Base-by-base conservation (phyloP, 1,284 basidiomycete genomes). In the Macrocystidia cucumis region DNA sequence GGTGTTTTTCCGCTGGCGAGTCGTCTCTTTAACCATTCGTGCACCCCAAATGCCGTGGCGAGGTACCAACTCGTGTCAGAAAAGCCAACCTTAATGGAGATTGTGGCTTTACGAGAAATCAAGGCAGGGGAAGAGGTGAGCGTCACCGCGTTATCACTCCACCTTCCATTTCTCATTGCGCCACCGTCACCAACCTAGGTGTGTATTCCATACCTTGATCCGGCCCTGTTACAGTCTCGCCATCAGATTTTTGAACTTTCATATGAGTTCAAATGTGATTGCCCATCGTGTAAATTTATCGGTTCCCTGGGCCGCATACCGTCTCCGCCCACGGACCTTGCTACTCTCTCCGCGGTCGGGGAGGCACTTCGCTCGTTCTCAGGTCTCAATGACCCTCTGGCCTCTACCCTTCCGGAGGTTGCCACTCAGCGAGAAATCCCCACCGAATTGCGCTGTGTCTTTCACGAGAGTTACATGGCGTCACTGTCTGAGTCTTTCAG, bases 21-120 rank as follows among this genome's bases (percentile, higher is more conserved):
- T 48, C 68, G 81, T 8, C 50, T 74, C 7, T 83, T 86, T 57
- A 88, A 88, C 49, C 84, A 88, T 49, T 84, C 81, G 3, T 87
- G 84, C 51, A 46, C 67, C 9, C 83, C 84, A 3, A 86, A 84
- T 43, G 78, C 80, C 13, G 70, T 69, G n/a, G 63, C 72, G 14
- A 76, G 71, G 49, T 86, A 79, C 47, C 50, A 55, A 24, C 57
- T 82, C 14, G 49, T 46, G 7, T 48, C 46, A 3, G 55, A 47
- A 8, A 48, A 61, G 20, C 48, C 57, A 6, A 63, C 74, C 5
- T 48, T 43, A 11, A 79, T 85, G 77, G 66, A 79, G 39, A 59
- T 86, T 5, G 62, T 81, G 9, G 69, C 78, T 1, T 57, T 88
- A 30, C 63, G 67, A 4, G 61, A 73, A 34, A 75, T 87, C 35